phyloP scores from a whole-genome alignment of 805 yeast species.

The Starmerella kuoi region DNA sequence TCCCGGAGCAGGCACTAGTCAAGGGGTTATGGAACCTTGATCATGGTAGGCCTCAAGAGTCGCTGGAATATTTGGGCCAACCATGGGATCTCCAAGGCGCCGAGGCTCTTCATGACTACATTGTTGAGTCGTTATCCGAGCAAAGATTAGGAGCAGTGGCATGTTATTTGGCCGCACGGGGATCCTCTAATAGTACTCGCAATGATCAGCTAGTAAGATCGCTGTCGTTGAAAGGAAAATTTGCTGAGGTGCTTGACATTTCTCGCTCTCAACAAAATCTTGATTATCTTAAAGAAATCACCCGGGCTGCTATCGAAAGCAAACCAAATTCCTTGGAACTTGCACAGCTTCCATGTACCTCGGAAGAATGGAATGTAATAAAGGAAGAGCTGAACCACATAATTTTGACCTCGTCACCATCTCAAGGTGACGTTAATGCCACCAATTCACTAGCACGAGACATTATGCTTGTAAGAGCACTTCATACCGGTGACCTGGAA shows the following conservation, averaged over 20 bases:
- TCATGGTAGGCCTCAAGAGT: conserved; percentile 8
- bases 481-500: conserved; percentile 16
- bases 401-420: conserved; percentile 5
- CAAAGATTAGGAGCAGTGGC: conserved; percentile 6
- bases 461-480: conserved; percentile 16
- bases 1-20: conserved; percentile 13
- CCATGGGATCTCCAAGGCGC: conserved; percentile 12
- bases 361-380: conserved; percentile 17
- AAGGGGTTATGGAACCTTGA: conserved; percentile 16
- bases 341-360: conserved; percentile 18
- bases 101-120: conserved; percentile 9
- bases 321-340: conserved; percentile 8
- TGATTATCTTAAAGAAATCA: conserved; percentile 9
- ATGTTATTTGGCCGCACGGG: conserved; percentile 11
- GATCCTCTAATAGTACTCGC: neutral
- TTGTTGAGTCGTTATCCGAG: conserved; percentile 9
- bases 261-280: conserved; percentile 6
- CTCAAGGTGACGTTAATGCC: conserved; percentile 3
- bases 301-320: conserved; percentile 6
- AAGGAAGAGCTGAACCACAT: conserved; percentile 7
- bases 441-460: conserved; percentile 8
- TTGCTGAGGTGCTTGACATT: conserved; percentile 15
- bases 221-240: conserved; percentile 13
- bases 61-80: conserved; percentile 12
- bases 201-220: conserved; percentile 11